Evolutionary conservation across 495 filamentous ascomycete genomes (phyloP), one percentile per base, ranked within the genome.

Genomic region (Symbiotaphrina buchneri): DNA sequence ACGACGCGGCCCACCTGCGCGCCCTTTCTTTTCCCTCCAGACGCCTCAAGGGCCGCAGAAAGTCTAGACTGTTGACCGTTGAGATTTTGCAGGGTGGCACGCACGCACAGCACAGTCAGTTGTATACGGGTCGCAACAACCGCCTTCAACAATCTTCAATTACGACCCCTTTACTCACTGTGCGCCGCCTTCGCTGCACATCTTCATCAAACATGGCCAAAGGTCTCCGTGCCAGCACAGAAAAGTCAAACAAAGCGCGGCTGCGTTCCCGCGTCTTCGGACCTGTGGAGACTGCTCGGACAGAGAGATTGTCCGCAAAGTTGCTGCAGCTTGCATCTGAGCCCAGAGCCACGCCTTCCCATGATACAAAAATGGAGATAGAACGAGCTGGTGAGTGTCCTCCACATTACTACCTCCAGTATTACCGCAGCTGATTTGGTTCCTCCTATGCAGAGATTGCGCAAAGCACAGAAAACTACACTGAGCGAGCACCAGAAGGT

Each of bases 231-330:
- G 59, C 82, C 24, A 81, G 73, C 40, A 54, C 59, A 30, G 64
- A 61, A 39, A 91, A 93, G 59, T 55, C 63, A 40, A 85, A 93
- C 54, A 73, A 74, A 44, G 59, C 65, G 34, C 68, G 59, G 33
- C 59, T 92, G 27, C 80, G 82, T 49, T 56, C 62, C 33, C 71
- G 60, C 31, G 68, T 92, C 36, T 91, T 90, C 47, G 73, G 68
- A 0, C 83, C 83, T 6, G 64, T 70, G 26, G 78, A 81, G 42
- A 48, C 59, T 42, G 82, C 74, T 22, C 64, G 83, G 31, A 71
- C 65, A 26, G 68, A 76, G 47, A 67, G 83, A 41, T 63, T 92
- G 10, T 75, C 77, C 1, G 73, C 74, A 30, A 90, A 80, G 46
- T 55, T 91, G 14, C 55, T 79, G 39, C 75, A 82, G 41, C 47